phyloP scores from a whole-genome alignment of 495 filamentous ascomycete species.

The Penicillium bialowiezense region DNA sequence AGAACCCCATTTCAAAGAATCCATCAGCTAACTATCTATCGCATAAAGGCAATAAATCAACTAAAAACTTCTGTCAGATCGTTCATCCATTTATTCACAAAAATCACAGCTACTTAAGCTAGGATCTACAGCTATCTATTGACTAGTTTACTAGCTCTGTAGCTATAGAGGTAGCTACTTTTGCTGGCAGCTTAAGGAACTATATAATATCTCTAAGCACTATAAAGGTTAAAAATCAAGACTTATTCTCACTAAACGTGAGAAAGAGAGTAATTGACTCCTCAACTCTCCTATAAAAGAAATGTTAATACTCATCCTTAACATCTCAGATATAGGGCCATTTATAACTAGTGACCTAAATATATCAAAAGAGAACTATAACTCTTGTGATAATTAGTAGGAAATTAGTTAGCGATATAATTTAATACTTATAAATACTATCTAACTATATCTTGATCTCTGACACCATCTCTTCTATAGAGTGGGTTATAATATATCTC shows the following conservation, averaged over 20 bases:
- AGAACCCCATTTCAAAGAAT: background rate
- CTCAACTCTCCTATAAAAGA: background rate
- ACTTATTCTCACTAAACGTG: background rate
- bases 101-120: background rate
- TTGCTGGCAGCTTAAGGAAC: background rate
- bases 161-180: background rate
- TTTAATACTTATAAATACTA: constrained; percentile 3
- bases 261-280: background rate
- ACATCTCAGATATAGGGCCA: background rate
- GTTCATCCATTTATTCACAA: background rate
- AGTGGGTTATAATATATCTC: background rate
- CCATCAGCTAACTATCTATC: background rate
- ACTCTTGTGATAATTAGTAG: background rate
- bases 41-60: constrained; percentile 2
- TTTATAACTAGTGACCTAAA: background rate
- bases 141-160: background rate
- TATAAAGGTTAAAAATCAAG: background rate
- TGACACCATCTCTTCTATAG: background rate
- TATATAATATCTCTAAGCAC: background rate
- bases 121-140: background rate
- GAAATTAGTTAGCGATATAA: background rate
- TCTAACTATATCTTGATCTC: background rate
- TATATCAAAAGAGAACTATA: background rate
- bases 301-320: background rate
- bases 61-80: background rate